These are phyloP conservation scores for Rhizophagus sp. DNA, from an alignment of 192 early-diverging fungal genomes.

Conservation along the genomic window DNA sequence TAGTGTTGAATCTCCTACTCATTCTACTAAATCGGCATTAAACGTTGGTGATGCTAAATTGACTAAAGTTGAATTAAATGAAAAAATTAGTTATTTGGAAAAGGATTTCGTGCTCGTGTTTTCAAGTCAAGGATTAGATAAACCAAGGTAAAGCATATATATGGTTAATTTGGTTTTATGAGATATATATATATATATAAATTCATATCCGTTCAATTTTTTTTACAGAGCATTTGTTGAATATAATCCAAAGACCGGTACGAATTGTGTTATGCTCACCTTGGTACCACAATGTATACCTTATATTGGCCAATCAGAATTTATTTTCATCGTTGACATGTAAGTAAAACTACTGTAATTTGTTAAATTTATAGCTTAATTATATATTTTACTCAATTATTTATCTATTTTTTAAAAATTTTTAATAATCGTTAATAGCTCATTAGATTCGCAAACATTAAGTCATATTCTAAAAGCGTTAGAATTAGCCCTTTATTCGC, in stretches of 20 bases:
- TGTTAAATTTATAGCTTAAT: no score
- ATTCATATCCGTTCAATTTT: background rate
- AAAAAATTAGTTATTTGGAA: conserved; percentile 15
- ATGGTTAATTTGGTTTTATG: background rate
- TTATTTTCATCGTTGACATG: conserved; percentile 47
- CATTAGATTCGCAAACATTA: conserved; percentile 48
- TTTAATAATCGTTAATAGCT: conserved; percentile 20
- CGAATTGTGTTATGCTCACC: conserved; percentile 28
- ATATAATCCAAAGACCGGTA: conserved; percentile 25
- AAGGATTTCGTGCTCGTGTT: conserved; percentile 27
- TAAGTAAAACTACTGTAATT: background rate
- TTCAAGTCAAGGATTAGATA: conserved; percentile 27
- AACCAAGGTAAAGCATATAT: background rate
- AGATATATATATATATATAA: no score
- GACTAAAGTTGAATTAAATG: background rate
- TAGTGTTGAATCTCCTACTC: conserved; percentile 18
- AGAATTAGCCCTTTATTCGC: conserved; percentile 47
- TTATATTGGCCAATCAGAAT: conserved; percentile 26
- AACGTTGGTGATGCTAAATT: background rate
- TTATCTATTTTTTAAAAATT: no score
- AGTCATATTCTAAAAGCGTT: conserved; percentile 37
- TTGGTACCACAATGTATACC: conserved; percentile 24
- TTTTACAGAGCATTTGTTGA: conserved; percentile 24
- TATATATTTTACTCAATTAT: no score
- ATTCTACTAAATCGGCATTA: background rate